Evolutionary conservation across 2,329 filamentous ascomycete genomes (phyloP).

Genomic region (Coleophoma crateriformis): DNA sequence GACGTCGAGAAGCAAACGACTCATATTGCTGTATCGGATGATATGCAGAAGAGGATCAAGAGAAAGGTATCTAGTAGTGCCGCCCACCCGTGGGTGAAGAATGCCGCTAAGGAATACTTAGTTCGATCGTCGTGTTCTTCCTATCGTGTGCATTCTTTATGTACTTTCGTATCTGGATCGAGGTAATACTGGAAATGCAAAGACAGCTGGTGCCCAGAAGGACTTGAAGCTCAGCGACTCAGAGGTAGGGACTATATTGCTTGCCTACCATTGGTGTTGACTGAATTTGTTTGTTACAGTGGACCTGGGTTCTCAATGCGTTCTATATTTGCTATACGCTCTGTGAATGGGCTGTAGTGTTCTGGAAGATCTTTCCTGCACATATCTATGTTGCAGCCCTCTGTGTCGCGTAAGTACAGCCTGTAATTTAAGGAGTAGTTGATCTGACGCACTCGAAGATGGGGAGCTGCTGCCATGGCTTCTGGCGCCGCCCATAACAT

Average conservation of each 20-base stretch:
- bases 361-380: constrained; percentile 19
- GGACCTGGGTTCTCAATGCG: constrained; percentile 9
- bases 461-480: constrained; percentile 15
- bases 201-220: constrained; percentile 8
- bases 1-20: not conserved
- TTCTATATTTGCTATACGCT: constrained; percentile 12
- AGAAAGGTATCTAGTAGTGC: not conserved
- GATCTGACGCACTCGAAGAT: constrained; percentile 1
- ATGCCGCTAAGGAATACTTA: not conserved
- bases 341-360: constrained; percentile 11
- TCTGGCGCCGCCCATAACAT: constrained; percentile 6
- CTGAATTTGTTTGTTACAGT: not conserved
- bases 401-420: constrained; percentile 8
- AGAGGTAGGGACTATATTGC: not conserved
- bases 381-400: constrained; percentile 15
- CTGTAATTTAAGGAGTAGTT: not conserved
- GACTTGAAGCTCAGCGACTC: constrained; percentile 4
- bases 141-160: constrained; percentile 10
- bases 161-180: constrained; percentile 12
- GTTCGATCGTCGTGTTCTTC: constrained; percentile 10
- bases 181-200: constrained; percentile 18
- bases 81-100: not conserved
- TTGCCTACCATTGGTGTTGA: not conserved
- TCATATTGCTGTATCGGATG: constrained; percentile 3
- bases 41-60: constrained; percentile 10